Percentiles rank a stretch among this genome's conserved stretches.
Conservation (phyloP, 148 eudicot genomes). For the Camellia sinensis region DNA sequence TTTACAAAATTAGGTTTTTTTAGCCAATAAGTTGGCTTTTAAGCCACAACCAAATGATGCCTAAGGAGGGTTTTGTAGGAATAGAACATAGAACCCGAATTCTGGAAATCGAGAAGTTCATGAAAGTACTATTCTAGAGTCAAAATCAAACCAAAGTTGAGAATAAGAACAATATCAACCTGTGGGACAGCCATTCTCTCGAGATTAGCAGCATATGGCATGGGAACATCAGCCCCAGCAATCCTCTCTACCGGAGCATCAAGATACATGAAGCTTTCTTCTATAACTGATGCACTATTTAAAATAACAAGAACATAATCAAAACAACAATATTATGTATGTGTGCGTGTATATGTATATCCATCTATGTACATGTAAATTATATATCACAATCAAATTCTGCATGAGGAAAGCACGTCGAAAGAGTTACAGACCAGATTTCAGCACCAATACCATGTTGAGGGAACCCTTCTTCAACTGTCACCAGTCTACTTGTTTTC, state of each 20-base stretch:
- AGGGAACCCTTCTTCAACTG: slow-evolving; percentile 88
- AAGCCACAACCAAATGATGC: too few relatives aligned
- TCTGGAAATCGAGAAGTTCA: not conserved
- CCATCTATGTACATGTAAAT: not conserved
- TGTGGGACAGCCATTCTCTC: slow-evolving; percentile 91
- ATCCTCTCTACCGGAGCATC: slow-evolving; percentile 90
- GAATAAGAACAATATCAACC: slow-evolving; percentile 31
- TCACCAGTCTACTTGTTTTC: slow-evolving; percentile 76
- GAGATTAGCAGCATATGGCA: slow-evolving; percentile 87
- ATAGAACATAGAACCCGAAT: too few relatives aligned
- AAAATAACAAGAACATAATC: not conserved
- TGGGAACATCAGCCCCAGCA: slow-evolving; percentile 83
- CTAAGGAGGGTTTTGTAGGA: too few relatives aligned
- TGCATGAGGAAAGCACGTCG: not conserved
- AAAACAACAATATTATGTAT: not conserved
- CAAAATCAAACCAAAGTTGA: not conserved
- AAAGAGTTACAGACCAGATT: slow-evolving; percentile 45
- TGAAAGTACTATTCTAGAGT: not conserved
- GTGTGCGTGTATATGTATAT: not conserved
- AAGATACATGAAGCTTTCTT: slow-evolving; percentile 84
- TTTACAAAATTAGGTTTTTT: too few relatives aligned
- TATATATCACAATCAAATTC: too few relatives aligned
- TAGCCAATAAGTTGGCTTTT: too few relatives aligned
- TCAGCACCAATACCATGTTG: slow-evolving; percentile 92
- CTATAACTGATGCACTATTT: slow-evolving; percentile 66